phyloP scores from a whole-genome alignment of 2,329 filamentous ascomycete genomes.

The Coleophoma eucalyptorum region DNA sequence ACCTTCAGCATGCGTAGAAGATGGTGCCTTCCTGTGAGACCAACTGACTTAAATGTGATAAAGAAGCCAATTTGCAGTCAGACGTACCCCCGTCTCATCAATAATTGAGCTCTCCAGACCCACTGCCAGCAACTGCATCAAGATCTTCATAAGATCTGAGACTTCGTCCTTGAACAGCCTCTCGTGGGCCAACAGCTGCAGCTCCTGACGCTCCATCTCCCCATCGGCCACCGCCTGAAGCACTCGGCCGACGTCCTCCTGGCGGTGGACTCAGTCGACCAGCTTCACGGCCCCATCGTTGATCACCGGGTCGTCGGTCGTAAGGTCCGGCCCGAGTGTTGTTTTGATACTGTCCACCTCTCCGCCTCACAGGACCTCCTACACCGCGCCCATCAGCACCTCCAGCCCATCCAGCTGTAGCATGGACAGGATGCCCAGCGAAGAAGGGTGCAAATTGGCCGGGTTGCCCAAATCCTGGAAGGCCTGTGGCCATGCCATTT shows the following conservation, averaged over 20 bases:
- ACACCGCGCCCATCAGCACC: constrained; percentile 48
- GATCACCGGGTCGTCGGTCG: constrained; percentile 61
- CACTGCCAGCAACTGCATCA: constrained; percentile 74
- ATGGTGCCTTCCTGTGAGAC: too few relatives aligned
- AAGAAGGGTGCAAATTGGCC: constrained; percentile 52
- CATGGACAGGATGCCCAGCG: constrained; percentile 39
- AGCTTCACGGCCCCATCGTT: constrained; percentile 40
- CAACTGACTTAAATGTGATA: too few relatives aligned
- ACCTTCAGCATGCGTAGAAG: too few relatives aligned
- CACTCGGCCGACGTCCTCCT: constrained; percentile 47
- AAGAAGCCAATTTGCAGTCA: too few relatives aligned
- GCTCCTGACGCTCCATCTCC: constrained; percentile 71
- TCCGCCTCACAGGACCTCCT: constrained; percentile 63
- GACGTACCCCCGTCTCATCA: constrained; percentile 31
- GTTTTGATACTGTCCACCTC: constrained; percentile 58
- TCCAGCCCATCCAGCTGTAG: constrained; percentile 43
- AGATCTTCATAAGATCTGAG: constrained; percentile 97
- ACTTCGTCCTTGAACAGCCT: constrained; percentile 88
- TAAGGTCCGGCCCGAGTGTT: constrained; percentile 66
- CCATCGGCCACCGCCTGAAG: constrained; percentile 53
- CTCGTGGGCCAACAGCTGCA: constrained; percentile 76
- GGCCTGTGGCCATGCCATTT: constrained; percentile 47
- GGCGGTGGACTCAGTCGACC: constrained; percentile 43
- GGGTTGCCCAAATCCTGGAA: constrained; percentile 53
- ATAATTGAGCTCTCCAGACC: constrained; percentile 86